Base-by-base conservation (phyloP, 805 yeast species). In the Pichia gijzeniarum region DNA sequence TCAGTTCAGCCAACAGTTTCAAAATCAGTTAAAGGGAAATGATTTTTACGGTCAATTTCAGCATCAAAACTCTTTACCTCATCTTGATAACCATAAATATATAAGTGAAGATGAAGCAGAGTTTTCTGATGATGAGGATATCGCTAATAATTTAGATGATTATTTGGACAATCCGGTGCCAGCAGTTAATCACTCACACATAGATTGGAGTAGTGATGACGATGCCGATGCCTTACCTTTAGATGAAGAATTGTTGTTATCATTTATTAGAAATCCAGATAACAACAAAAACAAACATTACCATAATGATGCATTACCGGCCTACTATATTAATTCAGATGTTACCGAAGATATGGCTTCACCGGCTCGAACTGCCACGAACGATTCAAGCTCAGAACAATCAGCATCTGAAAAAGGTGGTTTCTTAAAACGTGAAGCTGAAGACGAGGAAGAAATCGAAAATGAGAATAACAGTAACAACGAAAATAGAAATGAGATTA, bases 241-340 rank as follows among this genome's bases (percentile, higher is more conserved):
- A 17, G 53, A 50, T 35, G 49, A 50, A 28, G 53, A 50, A 37
- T n/a, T 50, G 17, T 38, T 40, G 45, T 18, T 50, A 20, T 22
- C 41, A 7, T 43, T 17, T 35, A 16, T 47, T 10, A 19, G 37
- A 37, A 14, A 16, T 36, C 30, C 45, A 9, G 31, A 18, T 39
- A n/a, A 27, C 7, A 7, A 35, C 19, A 18, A n/a, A 13, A 25
- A 4, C 13, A n/a, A n/a, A n/a, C 18, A n/a, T 36, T 21, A 28
- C 30, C n/a, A n/a, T n/a, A n/a, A n/a, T n/a, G n/a, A n/a, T 27
- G 18, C 41, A 16, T 21, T 28, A 19, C 38, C 18, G 32, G 17
- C 16, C 5, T 31, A 20, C 17, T 5, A 17, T 21, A 18, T 31
- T n/a, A 34, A 30, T 22, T 37, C 37, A 12, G 42, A 33, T 14